Base-by-base conservation (phyloP, 441 rosid species). In the Arabidopsis hybrid region DNA sequence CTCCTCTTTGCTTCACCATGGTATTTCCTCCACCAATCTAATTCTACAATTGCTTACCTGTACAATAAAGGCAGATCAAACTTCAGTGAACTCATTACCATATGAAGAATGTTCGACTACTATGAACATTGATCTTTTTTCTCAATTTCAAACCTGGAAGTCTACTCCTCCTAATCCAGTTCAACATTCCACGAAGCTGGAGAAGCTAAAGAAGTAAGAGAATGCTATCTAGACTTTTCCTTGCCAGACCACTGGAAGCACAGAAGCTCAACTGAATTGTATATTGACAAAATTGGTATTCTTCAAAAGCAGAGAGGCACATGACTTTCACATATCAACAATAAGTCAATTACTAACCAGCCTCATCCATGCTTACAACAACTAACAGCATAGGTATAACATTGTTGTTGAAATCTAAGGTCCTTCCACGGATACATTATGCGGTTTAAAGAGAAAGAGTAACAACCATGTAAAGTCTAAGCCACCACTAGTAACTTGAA, bases 11-110 rank as follows among this genome's bases (percentile, higher is more conserved):
- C 40, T 42, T 61, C 69, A 34, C 60, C 67, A 34, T 14, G 35
- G 34, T 59, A 32, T n/a, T 49, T 60, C 34, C 67, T 67, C 68
- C 70, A 76, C 60, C 43, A 69, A 31, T 36, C 59, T 58, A 57
- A 13, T 40, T 8, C 61, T 70, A 70, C 75, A 64, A 49, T 60
- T 51, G 50, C 72, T 64, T 71, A 70, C 67, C 76, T 70, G 49
- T 13, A 13, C 38, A 75, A 52, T 26, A 42, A 67, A 5, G 13
- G 42, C 39, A 55, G 12, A 32, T 55, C 29, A 65, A 47, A 8
- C 39, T 61, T 53, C 21, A 74, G 67, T 65, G 49, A 8, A 39
- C 58, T 56, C 57, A 39, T 56, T 9, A 50, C 56, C 32, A 49
- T 5, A 49, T 17, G 29, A 21, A 51, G n/a, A 26, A 3, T 3